Evolutionary conservation across 768 basidiomycete species (phyloP), one percentile per base, ranked within the genome.

Genomic region (Mycena metata): DNA sequence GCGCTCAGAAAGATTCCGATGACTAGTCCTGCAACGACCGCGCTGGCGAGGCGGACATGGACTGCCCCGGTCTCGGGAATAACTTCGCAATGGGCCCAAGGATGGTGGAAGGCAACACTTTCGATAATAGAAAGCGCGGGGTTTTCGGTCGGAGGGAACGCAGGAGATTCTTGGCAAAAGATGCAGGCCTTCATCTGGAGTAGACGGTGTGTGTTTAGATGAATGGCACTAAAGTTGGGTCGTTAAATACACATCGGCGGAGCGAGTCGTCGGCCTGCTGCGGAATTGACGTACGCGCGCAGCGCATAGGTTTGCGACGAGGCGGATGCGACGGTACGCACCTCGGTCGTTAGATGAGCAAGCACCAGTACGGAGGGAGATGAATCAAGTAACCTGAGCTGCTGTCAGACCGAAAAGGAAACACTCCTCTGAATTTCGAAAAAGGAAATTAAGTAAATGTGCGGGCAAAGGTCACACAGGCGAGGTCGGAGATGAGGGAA

Each of bases 1-100:
- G 61, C 61, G 39, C 67, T 64, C 17, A 69, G 49, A 10, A 69
- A 42, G 11, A 64, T 2, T 39, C 67, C 67, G 11, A 64, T 8
- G 56, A 47, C 3, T 7, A 64, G 5, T 2, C 61, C 61, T 6
- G 63, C 35, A 30, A 51, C 11, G 42, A 57, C 56, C 24, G 56
- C 47, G 61, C 60, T 46, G 56, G n/a, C 21, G 47, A 59, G 24
- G 23, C 39, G 39, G 39, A n/a, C 57, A 4, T 17, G 26, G 19
- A 50, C 26, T 4, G 39, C 10, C 42, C 33, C 33, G 21, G 30
- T 6, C 39, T 68, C 60, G 26, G 62, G 62, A 1, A 63, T 3
- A 46, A 69, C 46, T 24, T 69, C 67, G 43, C 67, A 69, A 54
- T 68, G 45, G 11, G 23, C 30, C 67, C 67, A 69, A 11, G 23